phyloP scores from a whole-genome alignment of 129 eudicot genomes.

The sunflower (Helianthus annuus) region HanXRQr2.0-SUNRISE NC_035433.2:50905065-50905564 shows the following conservation, averaged over 20 bases:
- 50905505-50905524: slow-evolving; percentile 13
- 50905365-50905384: slow-evolving; percentile 43
- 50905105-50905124: too few species aligned
- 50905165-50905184: too few species aligned
- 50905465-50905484: slow-evolving; percentile 20
- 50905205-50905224: too few species aligned
- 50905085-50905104: too few species aligned
- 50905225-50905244: too few species aligned
- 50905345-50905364: slow-evolving; percentile 36
- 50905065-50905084: too few species aligned
- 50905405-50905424: slow-evolving; percentile 26
- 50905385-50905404: slow-evolving; percentile 34
- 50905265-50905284: neutral
- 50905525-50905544: slow-evolving; percentile 25
- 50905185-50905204: too few species aligned
- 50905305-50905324: slow-evolving; percentile 15
- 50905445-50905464: slow-evolving; percentile 45
- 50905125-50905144: too few species aligned
- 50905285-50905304: slow-evolving; percentile 15
- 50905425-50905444: slow-evolving; percentile 44
- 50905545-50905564: slow-evolving; percentile 43
- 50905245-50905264: too few species aligned
- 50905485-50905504: slow-evolving; percentile 25
- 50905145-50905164: too few species aligned
- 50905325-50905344: slow-evolving; percentile 23